Conservation (phyloP, 345 rosid genomes). For the Eutrema yunnanense region DNA sequence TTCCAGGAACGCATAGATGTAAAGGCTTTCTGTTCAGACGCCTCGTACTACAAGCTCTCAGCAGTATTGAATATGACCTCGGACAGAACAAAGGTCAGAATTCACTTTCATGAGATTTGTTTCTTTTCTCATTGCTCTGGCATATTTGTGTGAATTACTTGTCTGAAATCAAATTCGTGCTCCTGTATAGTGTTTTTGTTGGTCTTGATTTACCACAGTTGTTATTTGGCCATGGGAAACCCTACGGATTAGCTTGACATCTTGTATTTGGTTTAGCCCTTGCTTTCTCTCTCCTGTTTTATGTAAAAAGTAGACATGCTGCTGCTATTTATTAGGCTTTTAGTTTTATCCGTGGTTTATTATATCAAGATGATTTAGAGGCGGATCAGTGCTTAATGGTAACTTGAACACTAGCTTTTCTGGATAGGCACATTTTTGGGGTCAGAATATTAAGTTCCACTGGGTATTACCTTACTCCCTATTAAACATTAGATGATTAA, state of each 20-base stretch:
- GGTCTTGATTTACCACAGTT: conserved; percentile 1
- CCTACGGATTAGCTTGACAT: not conserved
- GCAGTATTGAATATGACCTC: conserved; percentile 81
- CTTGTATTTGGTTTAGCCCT: conserved; percentile 4
- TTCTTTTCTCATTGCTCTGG: conserved; percentile 3
- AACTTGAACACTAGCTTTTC: not conserved
- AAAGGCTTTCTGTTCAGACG: conserved; percentile 71
- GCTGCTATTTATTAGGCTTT: conserved; percentile 4
- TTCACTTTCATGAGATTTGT: conserved; percentile 5
- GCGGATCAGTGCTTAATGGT: not conserved
- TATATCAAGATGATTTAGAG: conserved; percentile 13
- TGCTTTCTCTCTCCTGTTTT: not conserved
- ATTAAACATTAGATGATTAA: not conserved
- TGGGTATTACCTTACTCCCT: conserved; percentile 6
- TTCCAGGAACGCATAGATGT: conserved; percentile 91
- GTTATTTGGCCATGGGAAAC: not conserved
- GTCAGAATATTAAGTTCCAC: not conserved
- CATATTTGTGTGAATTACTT: not conserved
- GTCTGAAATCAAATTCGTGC: not conserved
- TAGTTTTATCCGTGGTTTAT: not conserved
- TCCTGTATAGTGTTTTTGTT: conserved; percentile 4
- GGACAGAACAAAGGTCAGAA: conserved; percentile 87
- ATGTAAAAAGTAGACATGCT: not conserved
- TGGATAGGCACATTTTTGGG: not conserved
- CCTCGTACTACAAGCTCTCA: conserved; percentile 82